A percentile compares a stretch with the other conserved stretches of the same genome.
phyloP scores from a whole-genome alignment of 78 protist species.

The Goniomonas avonlea region DNA sequence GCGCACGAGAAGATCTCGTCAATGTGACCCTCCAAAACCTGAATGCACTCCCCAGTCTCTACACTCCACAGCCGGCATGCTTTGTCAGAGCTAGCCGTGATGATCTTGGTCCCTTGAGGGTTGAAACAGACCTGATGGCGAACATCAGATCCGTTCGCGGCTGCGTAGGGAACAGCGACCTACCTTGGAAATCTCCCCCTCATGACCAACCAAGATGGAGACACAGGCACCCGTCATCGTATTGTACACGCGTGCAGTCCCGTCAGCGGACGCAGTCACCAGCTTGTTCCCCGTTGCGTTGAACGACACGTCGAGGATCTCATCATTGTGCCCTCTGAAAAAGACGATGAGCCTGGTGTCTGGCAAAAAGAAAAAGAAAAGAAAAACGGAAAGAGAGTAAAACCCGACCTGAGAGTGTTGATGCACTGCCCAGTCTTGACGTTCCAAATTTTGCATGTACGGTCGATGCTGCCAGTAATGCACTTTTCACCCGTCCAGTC shows the following conservation, averaged over 20 bases:
- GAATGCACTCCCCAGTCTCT: slow-evolving; percentile 47
- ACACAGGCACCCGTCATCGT: slow-evolving; percentile 37
- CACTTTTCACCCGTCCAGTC: slow-evolving; percentile 14
- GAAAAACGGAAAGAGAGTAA: not conserved
- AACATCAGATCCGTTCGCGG: not conserved
- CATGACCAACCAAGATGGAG: slow-evolving; percentile 49
- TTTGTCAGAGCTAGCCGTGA: slow-evolving; percentile 49
- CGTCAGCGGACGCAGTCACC: slow-evolving; percentile 58
- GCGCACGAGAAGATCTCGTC: slow-evolving; percentile 59
- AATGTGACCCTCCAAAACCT: slow-evolving; percentile 56
- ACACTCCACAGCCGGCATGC: slow-evolving; percentile 62
- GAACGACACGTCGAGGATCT: slow-evolving; percentile 60
- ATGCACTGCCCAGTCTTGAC: slow-evolving; percentile 39
- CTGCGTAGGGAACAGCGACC: not conserved
- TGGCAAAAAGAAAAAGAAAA: not conserved
- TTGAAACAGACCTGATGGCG: slow-evolving; percentile 35
- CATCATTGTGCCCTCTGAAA: slow-evolving; percentile 46
- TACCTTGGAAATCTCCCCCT: slow-evolving; percentile 59
- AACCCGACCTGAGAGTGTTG: slow-evolving; percentile 11
- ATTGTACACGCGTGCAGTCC: slow-evolving; percentile 50
- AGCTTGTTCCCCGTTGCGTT: slow-evolving; percentile 39
- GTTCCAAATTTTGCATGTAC: slow-evolving; percentile 55
- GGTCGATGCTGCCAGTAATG: slow-evolving; percentile 50
- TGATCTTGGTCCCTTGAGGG: slow-evolving; percentile 53
- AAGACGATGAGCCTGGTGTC: not conserved